phyloP scores from a whole-genome alignment of 108 stramenopile species.

The Nannochloropsis salina region DNA sequence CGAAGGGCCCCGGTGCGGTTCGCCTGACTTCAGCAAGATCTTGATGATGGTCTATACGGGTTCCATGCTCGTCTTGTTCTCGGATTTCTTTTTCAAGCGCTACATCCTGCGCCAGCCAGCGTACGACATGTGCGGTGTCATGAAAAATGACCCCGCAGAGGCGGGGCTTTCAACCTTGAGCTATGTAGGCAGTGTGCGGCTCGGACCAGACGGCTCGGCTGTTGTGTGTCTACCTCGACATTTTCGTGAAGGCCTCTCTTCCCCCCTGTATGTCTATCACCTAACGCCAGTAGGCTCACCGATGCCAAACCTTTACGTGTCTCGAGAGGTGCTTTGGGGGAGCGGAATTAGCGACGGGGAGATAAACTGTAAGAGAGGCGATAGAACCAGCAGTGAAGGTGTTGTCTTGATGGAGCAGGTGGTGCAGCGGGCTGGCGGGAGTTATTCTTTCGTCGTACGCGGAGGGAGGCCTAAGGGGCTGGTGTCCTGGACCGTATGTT shows the following conservation, averaged over 20 bases:
- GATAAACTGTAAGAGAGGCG: background rate
- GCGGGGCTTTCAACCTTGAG: conserved; percentile 5
- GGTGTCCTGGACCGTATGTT: background rate
- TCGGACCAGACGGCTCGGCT: conserved; percentile 22
- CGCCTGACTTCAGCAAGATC: conserved; percentile 38
- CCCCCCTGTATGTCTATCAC: conserved; percentile 26
- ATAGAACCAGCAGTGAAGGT: background rate
- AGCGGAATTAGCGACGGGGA: background rate
- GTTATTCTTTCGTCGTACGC: background rate
- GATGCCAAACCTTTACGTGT: conserved; percentile 32
- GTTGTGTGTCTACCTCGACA: conserved; percentile 13
- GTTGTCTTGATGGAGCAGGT: background rate
- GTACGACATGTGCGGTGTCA: conserved; percentile 41
- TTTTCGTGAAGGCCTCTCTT: background rate
- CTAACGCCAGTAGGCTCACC: conserved; percentile 34
- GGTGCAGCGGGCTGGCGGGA: background rate
- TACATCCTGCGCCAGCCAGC: conserved; percentile 26
- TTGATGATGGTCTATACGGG: conserved; percentile 29
- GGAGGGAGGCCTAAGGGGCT: background rate
- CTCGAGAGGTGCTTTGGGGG: conserved; percentile 21
- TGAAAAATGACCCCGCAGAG: conserved; percentile 24
- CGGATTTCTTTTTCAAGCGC: conserved; percentile 34
- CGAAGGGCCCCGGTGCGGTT: conserved; percentile 35
- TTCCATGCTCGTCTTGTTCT: conserved; percentile 35
- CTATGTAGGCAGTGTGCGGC: conserved; percentile 24